Evolutionary conservation across 2,329 filamentous ascomycete species (phyloP), one percentile per base, ranked within the genome.

Genomic region (Ophioceras dolichostomum): DNA sequence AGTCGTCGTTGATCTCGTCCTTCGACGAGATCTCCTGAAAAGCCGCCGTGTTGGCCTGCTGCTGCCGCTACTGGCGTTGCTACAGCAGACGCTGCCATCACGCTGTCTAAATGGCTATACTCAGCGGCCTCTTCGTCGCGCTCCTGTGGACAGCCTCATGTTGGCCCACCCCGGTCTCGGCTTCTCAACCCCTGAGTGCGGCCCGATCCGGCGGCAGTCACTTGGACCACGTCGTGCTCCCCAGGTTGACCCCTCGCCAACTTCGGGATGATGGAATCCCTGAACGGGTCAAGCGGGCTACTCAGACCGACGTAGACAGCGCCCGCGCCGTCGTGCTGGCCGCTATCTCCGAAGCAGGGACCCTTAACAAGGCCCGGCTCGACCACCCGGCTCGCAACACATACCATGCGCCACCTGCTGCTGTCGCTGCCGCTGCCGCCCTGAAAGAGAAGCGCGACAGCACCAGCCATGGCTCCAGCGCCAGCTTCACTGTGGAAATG

Each of bases 311-410:
- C 4, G 22, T 37, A 2, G 29, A 32, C 13, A 21, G 29, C 12
- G 36, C 36, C 8, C 19, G 36, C 10, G 28, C 21, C 14, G 21
- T 37, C 10, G 36, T 37, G 13, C 36, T 26, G 29, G 19, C 16
- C 36, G 36, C 36, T 14, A 32, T 37, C 20, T 28, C 36, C 36
- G 36, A 37, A 7, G 20, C 29, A 14, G 21, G 36, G 12, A 21
- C 30, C 28, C 36, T 28, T 14, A 37, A 37, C 36, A 14, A 26
- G 19, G 30, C 30, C 8, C 36, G 36, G 7, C 14, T 32, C n/a
- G 18, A n/a, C 9, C 29, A 37, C 7, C 36, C 36, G 10, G 28
- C 29, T n/a, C 36, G 36, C n/a, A 37, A 37, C 29, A 26, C 14
- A n/a, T 37, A 37, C 36, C 22, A 37, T 24, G 36, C 29, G n/a